phyloP scores from a whole-genome alignment of 2,329 filamentous ascomycete species.

The Tolypocladium inflatum region DNA sequence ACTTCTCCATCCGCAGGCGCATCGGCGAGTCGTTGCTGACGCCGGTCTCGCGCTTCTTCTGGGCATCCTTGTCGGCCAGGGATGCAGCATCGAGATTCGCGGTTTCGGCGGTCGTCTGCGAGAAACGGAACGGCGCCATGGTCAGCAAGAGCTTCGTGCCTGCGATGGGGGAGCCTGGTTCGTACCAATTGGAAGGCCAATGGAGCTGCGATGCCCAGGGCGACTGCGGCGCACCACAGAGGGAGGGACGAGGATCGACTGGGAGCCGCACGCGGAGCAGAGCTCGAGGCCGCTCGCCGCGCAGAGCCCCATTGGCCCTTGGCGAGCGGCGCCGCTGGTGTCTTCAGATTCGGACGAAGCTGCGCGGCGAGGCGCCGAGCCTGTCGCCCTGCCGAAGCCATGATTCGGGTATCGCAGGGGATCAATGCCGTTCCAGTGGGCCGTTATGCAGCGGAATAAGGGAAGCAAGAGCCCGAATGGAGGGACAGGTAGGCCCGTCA shows the following conservation, averaged over 20 bases:
- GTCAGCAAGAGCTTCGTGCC: conserved; percentile 5
- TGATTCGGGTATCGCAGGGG: conserved; percentile 2
- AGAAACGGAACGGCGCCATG: conserved; percentile 1
- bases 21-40: conserved; percentile 77
- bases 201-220: conserved; percentile 40
- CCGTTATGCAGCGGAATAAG: background rate
- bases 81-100: conserved; percentile 51
- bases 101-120: conserved; percentile 31
- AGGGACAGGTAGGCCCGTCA: background rate
- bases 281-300: conserved; percentile 15
- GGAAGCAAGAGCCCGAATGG: background rate
- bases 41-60: conserved; percentile 60
- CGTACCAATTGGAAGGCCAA: conserved; percentile 51
- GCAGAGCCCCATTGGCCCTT: conserved; percentile 16
- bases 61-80: conserved; percentile 76
- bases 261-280: conserved; percentile 9
- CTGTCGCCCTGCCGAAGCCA: conserved; percentile 20
- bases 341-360: conserved; percentile 13
- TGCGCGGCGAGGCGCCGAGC: conserved; percentile 19
- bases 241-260: conserved; percentile 9
- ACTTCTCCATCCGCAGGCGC: conserved; percentile 94
- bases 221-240: conserved; percentile 26
- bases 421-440: background rate
- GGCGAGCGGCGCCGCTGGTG: conserved; percentile 8
- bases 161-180: conserved; percentile 2